These are phyloP conservation scores for Annona squamosa DNA, from an alignment of 164 flowering plant genomes.

Conservation along the genomic window DNA sequence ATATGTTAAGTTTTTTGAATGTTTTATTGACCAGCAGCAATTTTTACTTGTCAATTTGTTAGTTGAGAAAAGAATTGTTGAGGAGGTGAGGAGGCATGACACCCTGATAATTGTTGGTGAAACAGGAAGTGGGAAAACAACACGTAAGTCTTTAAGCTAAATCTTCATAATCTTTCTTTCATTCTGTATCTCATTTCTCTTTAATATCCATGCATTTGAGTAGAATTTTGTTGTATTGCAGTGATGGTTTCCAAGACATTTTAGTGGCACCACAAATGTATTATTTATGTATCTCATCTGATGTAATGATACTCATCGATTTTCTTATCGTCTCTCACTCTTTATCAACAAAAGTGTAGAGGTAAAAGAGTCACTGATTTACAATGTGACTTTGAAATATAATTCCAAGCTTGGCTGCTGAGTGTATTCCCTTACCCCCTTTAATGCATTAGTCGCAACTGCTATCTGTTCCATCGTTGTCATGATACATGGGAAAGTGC, in stretches of 20 bases:
- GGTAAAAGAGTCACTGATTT: not conserved
- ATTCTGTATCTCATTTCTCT: not conserved
- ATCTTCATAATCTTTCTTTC: not conserved
- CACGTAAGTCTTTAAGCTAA: slow-evolving; percentile 49
- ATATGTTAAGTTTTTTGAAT: too few relatives aligned
- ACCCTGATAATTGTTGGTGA: slow-evolving; percentile 84
- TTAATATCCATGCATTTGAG: not conserved
- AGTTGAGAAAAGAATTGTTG: slow-evolving; percentile 66
- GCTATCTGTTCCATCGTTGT: not conserved
- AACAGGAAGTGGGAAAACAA: slow-evolving; percentile 97
- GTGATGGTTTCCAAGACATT: not conserved
- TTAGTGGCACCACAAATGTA: not conserved
- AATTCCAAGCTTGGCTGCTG: not conserved
- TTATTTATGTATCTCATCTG: not conserved
- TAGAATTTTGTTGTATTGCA: not conserved
- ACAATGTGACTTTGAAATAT: not conserved
- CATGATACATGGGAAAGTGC: not conserved
- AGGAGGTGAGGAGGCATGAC: slow-evolving; percentile 69
- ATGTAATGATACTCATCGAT: not conserved
- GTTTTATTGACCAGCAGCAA: not conserved
- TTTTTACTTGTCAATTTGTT: slow-evolving; percentile 4
- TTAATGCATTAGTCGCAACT: not conserved
- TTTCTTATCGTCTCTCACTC: not conserved
- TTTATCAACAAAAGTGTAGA: not conserved
- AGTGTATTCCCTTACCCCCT: not conserved